Base-by-base conservation (phyloP, 495 filamentous ascomycete species). In the Aspergillus campestris region DNA sequence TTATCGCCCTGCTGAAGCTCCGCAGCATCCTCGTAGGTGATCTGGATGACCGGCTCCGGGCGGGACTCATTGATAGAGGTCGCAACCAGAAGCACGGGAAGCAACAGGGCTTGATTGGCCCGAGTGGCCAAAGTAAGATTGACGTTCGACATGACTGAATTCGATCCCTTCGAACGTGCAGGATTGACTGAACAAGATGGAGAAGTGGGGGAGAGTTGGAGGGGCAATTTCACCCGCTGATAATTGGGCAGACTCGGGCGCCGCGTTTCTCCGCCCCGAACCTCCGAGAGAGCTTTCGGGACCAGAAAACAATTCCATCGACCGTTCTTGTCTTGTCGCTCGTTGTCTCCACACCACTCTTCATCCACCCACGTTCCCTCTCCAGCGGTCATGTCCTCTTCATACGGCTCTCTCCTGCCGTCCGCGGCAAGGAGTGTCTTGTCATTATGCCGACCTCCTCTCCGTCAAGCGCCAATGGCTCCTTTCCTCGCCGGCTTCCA, bases 71-170 rank as follows among this genome's bases (percentile, higher is more conserved):
- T 77, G 55, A 74, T 61, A 7, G 71, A 74, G 28, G 67, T 65
- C 6, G 68, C 74, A 49, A 74, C 64, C 36, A 78, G 59, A 8
- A 75, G 55, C 15, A 70, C 67, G 2, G 75, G 75, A 12, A 77
- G 57, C 43, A 74, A 49, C 2, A 58, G 62, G 29, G 74, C 65
- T 50, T 83, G 79, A 57, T 69, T 85, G 50, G 74, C 79, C 56
- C 80, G 77, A 8, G 63, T 78, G 56, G 81, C 81, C 63, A 83
- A 66, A 48, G 65, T 80, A 18, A 83, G 56, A 35, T 63, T 53
- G 45, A 57, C 63, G 42, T 62, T 50, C 40, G 63, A 53, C 67
- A 70, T 70, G 30, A 36, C 57, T 50, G 38, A 24, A 24, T 37
- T 34, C 38, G 30, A 31, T 42, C 31, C 13, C n/a, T 24, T 24